Evolutionary conservation across 192 early-diverging fungal genomes (phyloP), one percentile per base, ranked within the genome.

Genomic region (Bifiguratus adelaidae): DNA sequence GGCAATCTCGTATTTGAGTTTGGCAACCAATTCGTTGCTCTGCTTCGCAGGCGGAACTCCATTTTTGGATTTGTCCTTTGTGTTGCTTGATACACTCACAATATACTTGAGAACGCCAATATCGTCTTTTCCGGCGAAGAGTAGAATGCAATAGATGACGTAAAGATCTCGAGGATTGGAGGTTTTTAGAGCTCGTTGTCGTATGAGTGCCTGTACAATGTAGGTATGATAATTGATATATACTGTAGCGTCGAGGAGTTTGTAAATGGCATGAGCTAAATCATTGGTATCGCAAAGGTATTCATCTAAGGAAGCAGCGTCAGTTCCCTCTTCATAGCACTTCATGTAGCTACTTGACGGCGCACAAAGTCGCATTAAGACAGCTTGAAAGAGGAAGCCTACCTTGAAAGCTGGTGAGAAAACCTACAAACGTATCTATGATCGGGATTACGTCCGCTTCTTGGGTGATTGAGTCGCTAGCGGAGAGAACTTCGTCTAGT

Each of bases 211-310:
- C 30, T 38, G 48, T 9, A 70, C 35, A 20, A 62, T 48, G 3
- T 20, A 51, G 9, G 55, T 51, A 21, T 51, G 57, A 42, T 57
- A 58, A 26, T 56, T 62, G 12, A 52, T 47, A 44, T 65, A 78
- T 24, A 68, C 36, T 18, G 60, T 48, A 12, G 76, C 71, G 45
- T 74, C 72, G 16, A 78, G 41, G 18, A 78, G 48, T n/a, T 67
- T 64, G 42, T 74, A 78, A 13, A 61, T 64, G 15, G 65, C 63
- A 24, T 54, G 29, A 2, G 52, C 60, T n/a, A 74, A 30, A 29
- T 78, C 67, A 24, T 41, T 44, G 7, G 49, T 50, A 2, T 45
- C 46, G 27, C 65, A 58, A 26, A 74, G 22, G 38, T 65, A 78
- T 19, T 74, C 65, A 22, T 72, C 76, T 78, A 47, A 35, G 30